A percentile compares a stretch with the other conserved stretches of the same genome.
Conservation (phyloP, 768 basidiomycete genomes). For the Serendipita sp. region DNA sequence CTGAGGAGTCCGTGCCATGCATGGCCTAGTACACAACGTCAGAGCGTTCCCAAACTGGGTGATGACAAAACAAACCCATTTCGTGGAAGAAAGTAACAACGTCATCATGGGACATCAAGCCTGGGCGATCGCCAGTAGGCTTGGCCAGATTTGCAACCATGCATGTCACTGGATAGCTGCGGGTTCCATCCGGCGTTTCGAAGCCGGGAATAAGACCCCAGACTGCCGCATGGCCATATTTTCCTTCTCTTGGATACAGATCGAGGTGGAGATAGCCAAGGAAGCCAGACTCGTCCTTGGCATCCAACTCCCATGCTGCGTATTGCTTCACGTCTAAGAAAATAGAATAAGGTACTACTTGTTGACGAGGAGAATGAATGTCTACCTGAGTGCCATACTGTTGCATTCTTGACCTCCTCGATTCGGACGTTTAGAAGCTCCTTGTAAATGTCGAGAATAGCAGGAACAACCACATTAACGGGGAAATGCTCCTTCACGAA, state of each 20-base stretch:
- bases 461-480: constrained; percentile 64
- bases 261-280: constrained; percentile 81
- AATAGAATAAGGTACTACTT: not conserved
- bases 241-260: constrained; percentile 65
- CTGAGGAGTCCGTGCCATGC: constrained; percentile 42
- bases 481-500: constrained; percentile 84
- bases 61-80: constrained; percentile 3
- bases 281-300: constrained; percentile 54
- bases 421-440: constrained; percentile 53
- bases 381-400: constrained; percentile 72
- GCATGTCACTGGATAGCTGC: constrained; percentile 57
- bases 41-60: not conserved
- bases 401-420: constrained; percentile 30
- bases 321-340: constrained; percentile 63
- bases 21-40: constrained; percentile 36
- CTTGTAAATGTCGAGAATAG: constrained; percentile 74
- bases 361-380: too few relatives aligned
- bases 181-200: constrained; percentile 33
- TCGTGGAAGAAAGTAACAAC: constrained; percentile 89
- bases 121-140: constrained; percentile 62
- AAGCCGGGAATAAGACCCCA: constrained; percentile 64
- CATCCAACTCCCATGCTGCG: constrained; percentile 69
- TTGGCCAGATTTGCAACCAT: constrained; percentile 92
- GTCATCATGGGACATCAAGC: constrained; percentile 74
- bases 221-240: constrained; percentile 79